Percentiles rank a stretch among this genome's conserved stretches.
phyloP scores from a whole-genome alignment of 257 asterid species.

The Solanum dulcamara region DNA sequence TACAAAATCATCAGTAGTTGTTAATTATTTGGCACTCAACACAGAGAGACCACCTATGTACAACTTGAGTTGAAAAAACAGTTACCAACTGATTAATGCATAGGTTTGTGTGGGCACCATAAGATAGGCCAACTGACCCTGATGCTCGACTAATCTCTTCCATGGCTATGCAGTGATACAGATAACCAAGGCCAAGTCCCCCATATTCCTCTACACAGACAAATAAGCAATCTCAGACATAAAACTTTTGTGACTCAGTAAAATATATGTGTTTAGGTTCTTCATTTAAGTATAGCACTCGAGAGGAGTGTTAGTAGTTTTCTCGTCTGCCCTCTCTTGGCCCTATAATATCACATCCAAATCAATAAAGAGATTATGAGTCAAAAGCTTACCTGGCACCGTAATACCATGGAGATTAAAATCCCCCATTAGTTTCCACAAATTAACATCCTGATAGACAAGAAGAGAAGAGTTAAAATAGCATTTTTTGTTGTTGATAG shows the following conservation, averaged over 20 bases:
- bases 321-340: background rate
- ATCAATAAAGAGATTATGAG: background rate
- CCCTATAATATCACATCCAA: background rate
- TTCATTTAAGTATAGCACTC: background rate
- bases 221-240: background rate
- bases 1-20: constrained; percentile 23
- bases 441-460: constrained; percentile 60
- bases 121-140: constrained; percentile 95
- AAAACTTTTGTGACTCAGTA: background rate
- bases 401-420: constrained; percentile 95
- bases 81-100: constrained; percentile 92
- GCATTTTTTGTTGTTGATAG: background rate
- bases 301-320: background rate
- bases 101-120: constrained; percentile 94
- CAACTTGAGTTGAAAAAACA: constrained; percentile 15
- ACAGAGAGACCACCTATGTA: background rate
- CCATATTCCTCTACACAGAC: constrained; percentile 74
- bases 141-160: constrained; percentile 99
- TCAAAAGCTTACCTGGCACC: constrained; percentile 58
- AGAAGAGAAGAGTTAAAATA: background rate
- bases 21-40: background rate
- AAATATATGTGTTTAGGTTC: background rate
- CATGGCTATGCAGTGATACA: constrained; percentile 97
- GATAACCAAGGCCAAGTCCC: constrained; percentile 97
- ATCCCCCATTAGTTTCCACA: constrained; percentile 97